phyloP scores from a whole-genome alignment of 1,139 yeast genomes.

The Saccharomycopsis hybrid region DNA sequence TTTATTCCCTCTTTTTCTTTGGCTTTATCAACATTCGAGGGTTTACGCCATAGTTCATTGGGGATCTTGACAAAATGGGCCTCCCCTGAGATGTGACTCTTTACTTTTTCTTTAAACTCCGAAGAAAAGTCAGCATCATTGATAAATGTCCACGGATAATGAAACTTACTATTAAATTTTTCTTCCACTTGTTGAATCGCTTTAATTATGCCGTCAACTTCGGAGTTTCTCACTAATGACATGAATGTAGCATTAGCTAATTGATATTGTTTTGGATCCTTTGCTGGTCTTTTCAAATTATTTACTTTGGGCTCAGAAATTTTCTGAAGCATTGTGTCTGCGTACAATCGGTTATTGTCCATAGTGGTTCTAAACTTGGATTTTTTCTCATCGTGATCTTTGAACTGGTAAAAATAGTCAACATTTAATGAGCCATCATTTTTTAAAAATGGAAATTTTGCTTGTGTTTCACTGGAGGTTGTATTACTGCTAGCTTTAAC shows the following conservation, averaged over 20 bases:
- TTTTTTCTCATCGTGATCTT: conserved; percentile 2
- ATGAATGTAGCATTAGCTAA: conserved; percentile 69
- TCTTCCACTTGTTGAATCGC: conserved; percentile 57
- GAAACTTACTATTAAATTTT: conserved; percentile 60
- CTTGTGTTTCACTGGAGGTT: background rate
- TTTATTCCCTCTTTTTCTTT: conserved; percentile 38
- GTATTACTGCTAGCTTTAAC: too few relatives aligned
- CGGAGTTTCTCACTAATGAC: conserved; percentile 64
- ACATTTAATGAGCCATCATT: conserved; percentile 9
- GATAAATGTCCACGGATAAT: conserved; percentile 75
- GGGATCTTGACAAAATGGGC: conserved; percentile 52
- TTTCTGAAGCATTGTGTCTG: conserved; percentile 10
- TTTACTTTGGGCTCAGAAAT: conserved; percentile 42
- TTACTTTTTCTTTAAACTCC: conserved; percentile 42
- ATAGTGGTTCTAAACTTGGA: background rate
- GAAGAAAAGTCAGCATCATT: conserved; percentile 64
- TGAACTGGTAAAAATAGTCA: conserved; percentile 5
- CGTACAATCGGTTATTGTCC: conserved; percentile 9
- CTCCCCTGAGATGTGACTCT: conserved; percentile 40
- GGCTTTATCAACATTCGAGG: conserved; percentile 43
- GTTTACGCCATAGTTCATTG: conserved; percentile 57
- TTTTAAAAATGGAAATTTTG: conserved; percentile 2
- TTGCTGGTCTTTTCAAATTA: conserved; percentile 27
- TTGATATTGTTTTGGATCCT: conserved; percentile 25
- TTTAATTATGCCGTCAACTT: conserved; percentile 39